Base-by-base conservation (phyloP, 2,329 filamentous ascomycete genomes). In the Chaetomium sp. region DNA sequence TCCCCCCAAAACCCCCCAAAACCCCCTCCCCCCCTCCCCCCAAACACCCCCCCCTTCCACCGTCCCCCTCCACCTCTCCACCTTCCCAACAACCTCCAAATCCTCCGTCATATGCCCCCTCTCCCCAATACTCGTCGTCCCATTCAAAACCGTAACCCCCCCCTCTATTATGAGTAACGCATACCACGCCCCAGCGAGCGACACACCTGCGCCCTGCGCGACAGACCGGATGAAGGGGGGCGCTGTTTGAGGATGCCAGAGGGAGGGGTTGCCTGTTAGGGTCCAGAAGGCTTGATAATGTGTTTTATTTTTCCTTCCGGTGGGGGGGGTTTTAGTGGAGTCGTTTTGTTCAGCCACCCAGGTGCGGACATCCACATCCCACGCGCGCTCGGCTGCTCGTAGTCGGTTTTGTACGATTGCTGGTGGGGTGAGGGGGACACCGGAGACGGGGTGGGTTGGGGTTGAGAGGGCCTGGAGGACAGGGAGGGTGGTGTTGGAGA, bases 381-480 rank as follows among this genome's bases (percentile, higher is more conserved):
- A 65, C 62, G 80, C 87, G 2, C 68, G 65, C 0, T 82, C 86
- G 2, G 72, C 70, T 1, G 72, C 69, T 65, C 85, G 80, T 70
- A 94, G 89, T 1, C 87, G 79, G 65, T 94, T 92, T 71, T 94
- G 89, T 5, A 91, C 84, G 1, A 91, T 78, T 1, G 79, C 74
- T 0, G 81, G 82, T 12, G 42, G 34, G 1, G 27, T 7, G 60
- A 27, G 19, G 19, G 19, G 19, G 19, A 27, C 19, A 27, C 19
- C 11, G 12, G 5, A 2, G 19, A 12, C 27, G 6, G 34, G 0
- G 75, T 75, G 57, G 10, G 2, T 7, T 9, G 33, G 8, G 70
- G 3, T 74, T 72, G 14, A 75, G 1, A 91, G 70, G 4, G 71
- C 69, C 52, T 77, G 67, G 0, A 94, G 74, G 1, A 81, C 69